phyloP scores from a whole-genome alignment of 768 basidiomycete species.

The Heimioporus sp. region DNA sequence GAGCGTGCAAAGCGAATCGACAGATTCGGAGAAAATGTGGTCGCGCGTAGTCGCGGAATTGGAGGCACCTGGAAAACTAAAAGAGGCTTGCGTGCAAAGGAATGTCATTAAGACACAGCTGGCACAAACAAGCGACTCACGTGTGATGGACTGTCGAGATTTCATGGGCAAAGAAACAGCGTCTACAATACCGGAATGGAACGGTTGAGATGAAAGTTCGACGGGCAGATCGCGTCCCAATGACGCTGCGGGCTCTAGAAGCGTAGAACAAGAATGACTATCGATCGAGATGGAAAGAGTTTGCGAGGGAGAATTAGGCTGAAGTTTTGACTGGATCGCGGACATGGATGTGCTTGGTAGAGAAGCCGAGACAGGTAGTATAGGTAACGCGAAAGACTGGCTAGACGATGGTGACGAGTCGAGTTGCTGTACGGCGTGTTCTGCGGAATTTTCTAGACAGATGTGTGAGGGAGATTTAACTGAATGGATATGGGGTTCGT shows the following conservation, averaged over 20 bases:
- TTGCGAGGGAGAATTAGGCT: conserved; percentile 21
- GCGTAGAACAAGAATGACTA: conserved; percentile 21
- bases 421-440: conserved; percentile 4
- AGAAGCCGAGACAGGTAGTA: conserved; percentile 9
- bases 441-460: conserved; percentile 3
- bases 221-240: conserved; percentile 5
- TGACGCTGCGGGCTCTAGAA: conserved; percentile 8
- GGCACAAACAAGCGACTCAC: conserved; percentile 10
- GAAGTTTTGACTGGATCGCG: conserved; percentile 15
- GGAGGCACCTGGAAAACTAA: conserved; percentile 20
- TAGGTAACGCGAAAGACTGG: conserved; percentile 21
- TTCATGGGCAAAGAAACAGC: conserved; percentile 2
- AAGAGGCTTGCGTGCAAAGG: conserved; percentile 18
- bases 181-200: conserved; percentile 14
- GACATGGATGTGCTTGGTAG: conserved; percentile 12
- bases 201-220: conserved; percentile 9
- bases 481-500: conserved; percentile 9
- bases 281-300: conserved; percentile 12
- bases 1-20: conserved; percentile 13
- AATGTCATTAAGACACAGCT: conserved; percentile 2
- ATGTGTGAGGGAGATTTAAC: conserved; percentile 4
- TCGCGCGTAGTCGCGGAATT: conserved; percentile 11
- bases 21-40: conserved; percentile 6
- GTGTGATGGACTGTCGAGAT: conserved; percentile 22
- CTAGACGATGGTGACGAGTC: conserved; percentile 12